A percentile compares a stretch with the other conserved stretches of the same genome.
Evolutionary conservation across 495 filamentous ascomycete genomes (phyloP).

Genomic region (Neurospora discreta): DNA sequence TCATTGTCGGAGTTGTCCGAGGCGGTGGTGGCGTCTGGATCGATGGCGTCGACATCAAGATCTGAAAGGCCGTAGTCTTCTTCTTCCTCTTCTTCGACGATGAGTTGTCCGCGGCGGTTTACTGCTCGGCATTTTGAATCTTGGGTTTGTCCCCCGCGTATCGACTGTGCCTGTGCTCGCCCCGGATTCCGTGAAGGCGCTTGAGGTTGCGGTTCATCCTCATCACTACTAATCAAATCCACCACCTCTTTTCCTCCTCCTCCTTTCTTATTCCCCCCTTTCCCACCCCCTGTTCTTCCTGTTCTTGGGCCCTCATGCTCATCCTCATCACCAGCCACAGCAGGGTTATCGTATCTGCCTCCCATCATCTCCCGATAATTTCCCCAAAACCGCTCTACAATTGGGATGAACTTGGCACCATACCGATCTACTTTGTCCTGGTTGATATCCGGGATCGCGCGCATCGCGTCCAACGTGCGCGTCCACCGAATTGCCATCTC

Average conservation of each 20-base stretch:
- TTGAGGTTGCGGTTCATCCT: not conserved
- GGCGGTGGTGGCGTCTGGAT: constrained; percentile 33
- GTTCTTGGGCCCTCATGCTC: not conserved
- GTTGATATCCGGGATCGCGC: constrained; percentile 56
- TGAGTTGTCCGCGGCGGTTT: not conserved
- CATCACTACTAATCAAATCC: not conserved
- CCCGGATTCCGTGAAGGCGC: not conserved
- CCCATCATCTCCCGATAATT: constrained; percentile 51
- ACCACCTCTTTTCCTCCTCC: not conserved
- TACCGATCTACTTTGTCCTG: constrained; percentile 57
- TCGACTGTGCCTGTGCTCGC: not conserved
- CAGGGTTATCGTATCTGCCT: not conserved
- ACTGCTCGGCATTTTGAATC: not conserved
- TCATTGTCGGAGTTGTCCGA: constrained; percentile 13
- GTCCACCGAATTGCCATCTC: constrained; percentile 76
- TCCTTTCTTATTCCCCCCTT: not conserved
- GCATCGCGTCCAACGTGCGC: constrained; percentile 47
- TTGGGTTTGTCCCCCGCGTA: not conserved
- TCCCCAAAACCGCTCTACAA: constrained; percentile 45
- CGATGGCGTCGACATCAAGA: constrained; percentile 25
- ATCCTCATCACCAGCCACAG: not conserved
- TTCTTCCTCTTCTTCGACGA: constrained; percentile 47
- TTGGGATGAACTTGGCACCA: constrained; percentile 52
- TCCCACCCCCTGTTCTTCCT: not conserved
- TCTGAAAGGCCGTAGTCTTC: constrained; percentile 42